Conservation (phyloP, 2,329 filamentous ascomycete genomes). For the Septoria linicola region DNA sequence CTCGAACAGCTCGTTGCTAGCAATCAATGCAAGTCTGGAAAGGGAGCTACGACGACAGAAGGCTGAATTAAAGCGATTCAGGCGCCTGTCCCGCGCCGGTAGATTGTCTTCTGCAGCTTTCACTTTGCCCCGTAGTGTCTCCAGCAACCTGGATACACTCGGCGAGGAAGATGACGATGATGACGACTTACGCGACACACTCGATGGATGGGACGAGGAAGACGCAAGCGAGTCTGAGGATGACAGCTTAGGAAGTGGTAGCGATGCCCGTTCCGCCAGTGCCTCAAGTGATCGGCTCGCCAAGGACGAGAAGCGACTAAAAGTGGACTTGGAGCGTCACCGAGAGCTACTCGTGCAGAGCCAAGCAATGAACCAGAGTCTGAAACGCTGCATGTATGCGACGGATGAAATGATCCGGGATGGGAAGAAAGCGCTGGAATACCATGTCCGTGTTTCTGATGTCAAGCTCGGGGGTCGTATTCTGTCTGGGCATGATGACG, state of each 20-base stretch:
- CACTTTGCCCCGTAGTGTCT: conserved; percentile 40
- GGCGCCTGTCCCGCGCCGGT: conserved; percentile 80
- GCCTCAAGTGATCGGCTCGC: conserved; percentile 57
- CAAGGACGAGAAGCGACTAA: conserved; percentile 78
- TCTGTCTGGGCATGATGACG: conserved; percentile 59
- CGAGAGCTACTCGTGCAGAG: conserved; percentile 84
- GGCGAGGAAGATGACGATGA: conserved; percentile 39
- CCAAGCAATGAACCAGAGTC: conserved; percentile 91
- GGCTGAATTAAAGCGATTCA: conserved; percentile 78
- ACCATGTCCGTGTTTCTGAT: conserved; percentile 75
- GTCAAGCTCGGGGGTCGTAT: conserved; percentile 79
- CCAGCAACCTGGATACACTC: conserved; percentile 32
- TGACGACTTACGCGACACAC: conserved; percentile 13
- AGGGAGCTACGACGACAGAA: conserved; percentile 89
- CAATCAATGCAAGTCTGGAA: conserved; percentile 92
- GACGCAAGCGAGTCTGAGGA: conserved; percentile 33
- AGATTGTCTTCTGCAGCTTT: conserved; percentile 59
- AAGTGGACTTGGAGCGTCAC: conserved; percentile 82
- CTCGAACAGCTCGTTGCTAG: conserved; percentile 88
- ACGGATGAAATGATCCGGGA: conserved; percentile 89
- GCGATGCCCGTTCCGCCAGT: conserved; percentile 34
- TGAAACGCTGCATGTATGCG: conserved; percentile 84
- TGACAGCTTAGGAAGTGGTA: conserved; percentile 34
- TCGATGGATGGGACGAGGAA: conserved; percentile 38
- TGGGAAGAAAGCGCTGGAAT: conserved; percentile 81